These are phyloP conservation scores for Pedinophyceae sp. DNA, from an alignment of 139 green algal genomes.

Conservation along the genomic window DNA sequence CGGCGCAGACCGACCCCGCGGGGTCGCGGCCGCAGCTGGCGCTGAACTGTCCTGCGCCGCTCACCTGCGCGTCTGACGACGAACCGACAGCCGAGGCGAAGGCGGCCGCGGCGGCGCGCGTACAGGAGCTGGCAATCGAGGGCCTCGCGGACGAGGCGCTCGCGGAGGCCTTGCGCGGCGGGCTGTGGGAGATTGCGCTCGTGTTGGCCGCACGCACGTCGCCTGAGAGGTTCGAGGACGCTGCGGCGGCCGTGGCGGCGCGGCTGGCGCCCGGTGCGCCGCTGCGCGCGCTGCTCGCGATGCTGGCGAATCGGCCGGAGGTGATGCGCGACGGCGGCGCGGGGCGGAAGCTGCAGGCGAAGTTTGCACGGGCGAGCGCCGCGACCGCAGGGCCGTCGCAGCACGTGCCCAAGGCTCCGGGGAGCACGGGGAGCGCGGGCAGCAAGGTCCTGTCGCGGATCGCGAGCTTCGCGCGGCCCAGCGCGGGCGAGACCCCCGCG, in stretches of 20 bases:
- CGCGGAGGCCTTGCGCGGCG: slow-evolving; percentile 14
- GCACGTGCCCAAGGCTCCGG: too few relatives aligned
- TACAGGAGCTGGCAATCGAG: slow-evolving; percentile 38
- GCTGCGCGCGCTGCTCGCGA: slow-evolving; percentile 38
- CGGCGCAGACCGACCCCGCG: too few relatives aligned
- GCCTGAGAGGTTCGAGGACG: slow-evolving; percentile 12
- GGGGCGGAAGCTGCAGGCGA: not conserved
- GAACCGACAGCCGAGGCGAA: too few relatives aligned
- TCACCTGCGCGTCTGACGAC: too few relatives aligned
- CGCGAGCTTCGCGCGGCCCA: too few relatives aligned
- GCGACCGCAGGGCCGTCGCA: too few relatives aligned
- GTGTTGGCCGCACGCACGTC: slow-evolving; percentile 32
- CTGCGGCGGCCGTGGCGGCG: slow-evolving; percentile 19
- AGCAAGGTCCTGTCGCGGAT: too few relatives aligned
- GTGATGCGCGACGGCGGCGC: slow-evolving; percentile 12
- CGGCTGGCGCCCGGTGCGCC: slow-evolving; percentile 24
- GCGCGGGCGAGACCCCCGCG: too few relatives aligned
- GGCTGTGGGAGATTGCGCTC: slow-evolving; percentile 49
- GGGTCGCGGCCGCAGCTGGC: too few relatives aligned
- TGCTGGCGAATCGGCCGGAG: slow-evolving; percentile 32
- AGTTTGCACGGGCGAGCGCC: too few relatives aligned
- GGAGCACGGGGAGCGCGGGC: too few relatives aligned
- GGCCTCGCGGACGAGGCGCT: slow-evolving; percentile 30
- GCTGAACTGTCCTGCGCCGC: too few relatives aligned
- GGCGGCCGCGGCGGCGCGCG: slow-evolving; percentile 12